Evolutionary conservation across 768 basidiomycete genomes (phyloP), one percentile per base, ranked within the genome.

Genomic region (Cystofilobasidium ferigula): DNA sequence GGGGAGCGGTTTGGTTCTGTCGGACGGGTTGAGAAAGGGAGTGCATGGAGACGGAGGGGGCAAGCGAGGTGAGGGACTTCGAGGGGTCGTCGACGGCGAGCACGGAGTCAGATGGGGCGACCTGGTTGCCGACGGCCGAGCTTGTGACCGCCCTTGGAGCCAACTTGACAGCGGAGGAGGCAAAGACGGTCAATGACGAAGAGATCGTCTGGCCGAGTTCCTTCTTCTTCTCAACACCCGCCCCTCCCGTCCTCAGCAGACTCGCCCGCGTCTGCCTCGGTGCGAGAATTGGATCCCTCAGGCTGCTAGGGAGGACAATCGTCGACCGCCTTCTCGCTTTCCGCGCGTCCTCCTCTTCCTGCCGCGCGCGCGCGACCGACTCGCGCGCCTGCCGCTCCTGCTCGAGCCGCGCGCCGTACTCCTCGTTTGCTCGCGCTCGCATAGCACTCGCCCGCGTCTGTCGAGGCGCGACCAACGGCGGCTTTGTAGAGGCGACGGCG

Each of bases 361-460:
- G 38, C 40, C 28, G 26, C 1, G 40, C n/a, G 3, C 35, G 26
- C 20, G 3, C 16, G 13, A 24, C 42, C 12, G 24, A 26, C n/a
- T n/a, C n/a, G n/a, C n/a, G n/a, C n/a, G n/a, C n/a, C n/a, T n/a
- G n/a, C 40, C 22, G 7, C 58, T 60, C 26, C 13, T 26, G 12
- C 40, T 60, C 38, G 13, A 28, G 30, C 57, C 24, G 22, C 1
- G 28, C 26, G 2, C 10, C 40, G 18, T 26, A 1, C 3, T 24
- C 51, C 26, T 26, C 58, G 24, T 60, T 40, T 3, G 12, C 58
- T 24, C 18, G 28, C 8, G 40, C 30, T 16, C 58, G 36, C 2
- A 60, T 14, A 5, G 40, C 24, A 9, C n/a, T 26, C 30, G 58
- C 58, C 2, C 58, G 58, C 1, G 58, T 60, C 58, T 60, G 58